These are phyloP conservation scores for Nicotiana otophora DNA, from an alignment of 257 asterid genomes.

Conservation along the genomic window DNA sequence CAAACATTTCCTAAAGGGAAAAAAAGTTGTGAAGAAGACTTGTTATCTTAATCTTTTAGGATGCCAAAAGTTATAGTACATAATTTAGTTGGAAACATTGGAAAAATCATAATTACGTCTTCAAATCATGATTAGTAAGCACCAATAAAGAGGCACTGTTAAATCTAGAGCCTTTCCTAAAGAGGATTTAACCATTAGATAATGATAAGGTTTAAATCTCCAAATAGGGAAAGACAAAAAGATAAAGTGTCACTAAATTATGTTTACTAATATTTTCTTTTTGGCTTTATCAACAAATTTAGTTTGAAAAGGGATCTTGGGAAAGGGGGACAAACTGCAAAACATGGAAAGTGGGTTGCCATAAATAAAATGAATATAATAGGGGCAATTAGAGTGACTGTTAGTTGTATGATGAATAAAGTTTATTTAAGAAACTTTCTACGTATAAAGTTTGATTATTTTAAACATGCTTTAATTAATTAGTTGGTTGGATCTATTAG, in stretches of 20 bases:
- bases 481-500: not conserved
- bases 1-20: conserved; percentile 23
- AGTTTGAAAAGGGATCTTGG: not conserved
- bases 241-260: not conserved
- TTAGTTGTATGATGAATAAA: conserved; percentile 6
- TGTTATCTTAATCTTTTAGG: conserved; percentile 7
- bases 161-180: conserved; percentile 16
- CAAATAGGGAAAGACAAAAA: conserved; percentile 20
- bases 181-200: conserved; percentile 6
- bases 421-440: not conserved
- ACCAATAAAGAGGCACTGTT: conserved; percentile 4
- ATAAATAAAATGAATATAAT: not conserved
- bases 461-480: not conserved
- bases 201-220: conserved; percentile 12
- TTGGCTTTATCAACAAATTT: not conserved
- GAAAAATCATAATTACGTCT: not conserved
- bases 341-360: conserved; percentile 9
- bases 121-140: conserved; percentile 1
- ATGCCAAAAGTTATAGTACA: not conserved
- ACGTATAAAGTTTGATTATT: not conserved
- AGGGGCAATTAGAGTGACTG: not conserved
- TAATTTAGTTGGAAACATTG: not conserved
- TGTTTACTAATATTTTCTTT: not conserved
- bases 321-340: not conserved
- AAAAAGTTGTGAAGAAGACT: conserved; percentile 6